A percentile compares a stretch with the other conserved stretches of the same genome.
Conservation (phyloP, 163 green algal genomes). For the Chlamydomonas reinhardtii region DNA sequence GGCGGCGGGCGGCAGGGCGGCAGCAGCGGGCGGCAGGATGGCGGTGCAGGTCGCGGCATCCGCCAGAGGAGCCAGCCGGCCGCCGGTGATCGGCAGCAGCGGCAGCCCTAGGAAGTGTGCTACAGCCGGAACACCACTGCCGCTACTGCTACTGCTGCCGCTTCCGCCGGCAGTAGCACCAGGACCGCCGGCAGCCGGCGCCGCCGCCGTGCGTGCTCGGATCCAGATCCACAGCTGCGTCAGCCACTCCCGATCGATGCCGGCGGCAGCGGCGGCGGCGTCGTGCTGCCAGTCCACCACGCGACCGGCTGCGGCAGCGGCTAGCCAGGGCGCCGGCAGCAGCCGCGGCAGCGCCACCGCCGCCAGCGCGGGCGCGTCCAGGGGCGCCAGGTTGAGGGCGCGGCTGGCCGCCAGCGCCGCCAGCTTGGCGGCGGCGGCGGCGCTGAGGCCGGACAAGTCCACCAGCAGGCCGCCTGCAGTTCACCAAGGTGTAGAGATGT, state of each 20-base stretch:
- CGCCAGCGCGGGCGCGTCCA: conserved; percentile 43
- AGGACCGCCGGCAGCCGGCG: too few relatives aligned
- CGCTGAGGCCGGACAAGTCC: conserved; percentile 27
- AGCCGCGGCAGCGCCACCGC: conserved; percentile 42
- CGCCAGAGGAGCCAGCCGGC: conserved; percentile 41
- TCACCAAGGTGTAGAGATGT: too few relatives aligned
- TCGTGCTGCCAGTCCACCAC: conserved; percentile 10
- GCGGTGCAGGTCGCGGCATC: conserved; percentile 1
- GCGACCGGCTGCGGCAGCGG: background rate
- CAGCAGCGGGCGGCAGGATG: background rate
- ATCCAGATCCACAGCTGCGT: conserved; percentile 66
- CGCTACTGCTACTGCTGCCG: too few relatives aligned
- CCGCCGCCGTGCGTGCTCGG: background rate
- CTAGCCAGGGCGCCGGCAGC: conserved; percentile 32
- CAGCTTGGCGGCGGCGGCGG: conserved; percentile 36
- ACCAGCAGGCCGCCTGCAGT: conserved; percentile 48
- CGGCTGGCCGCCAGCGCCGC: background rate
- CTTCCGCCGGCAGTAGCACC: too few relatives aligned
- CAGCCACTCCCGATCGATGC: conserved; percentile 58
- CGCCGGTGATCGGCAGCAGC: conserved; percentile 62
- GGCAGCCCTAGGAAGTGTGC: conserved; percentile 53
- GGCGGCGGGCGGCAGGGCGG: background rate
- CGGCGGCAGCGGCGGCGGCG: background rate
- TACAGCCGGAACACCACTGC: background rate
- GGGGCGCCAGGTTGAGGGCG: conserved; percentile 26